Percentiles rank a stretch among this genome's conserved stretches.
Conservation (phyloP, 352 stramenopile genomes). For the Phytopythium chamaehyphon region DNA sequence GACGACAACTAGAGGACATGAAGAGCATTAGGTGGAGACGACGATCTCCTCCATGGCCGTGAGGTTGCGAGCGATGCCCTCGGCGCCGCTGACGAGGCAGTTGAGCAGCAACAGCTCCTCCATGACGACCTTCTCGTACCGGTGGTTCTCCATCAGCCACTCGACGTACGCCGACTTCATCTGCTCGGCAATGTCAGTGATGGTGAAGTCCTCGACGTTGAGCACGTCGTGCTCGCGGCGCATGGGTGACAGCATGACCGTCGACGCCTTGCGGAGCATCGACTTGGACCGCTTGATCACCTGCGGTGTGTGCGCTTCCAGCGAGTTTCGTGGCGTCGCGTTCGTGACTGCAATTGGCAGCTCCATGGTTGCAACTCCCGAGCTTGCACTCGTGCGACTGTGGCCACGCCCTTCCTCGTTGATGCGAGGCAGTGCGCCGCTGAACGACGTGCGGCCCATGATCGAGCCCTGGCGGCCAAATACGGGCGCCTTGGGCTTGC, state of each 20-base stretch:
- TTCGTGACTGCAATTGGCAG: conserved; percentile 6
- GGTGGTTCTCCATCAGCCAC: conserved; percentile 73
- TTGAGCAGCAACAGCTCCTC: conserved; percentile 80
- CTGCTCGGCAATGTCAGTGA: conserved; percentile 55
- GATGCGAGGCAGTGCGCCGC: conserved; percentile 27
- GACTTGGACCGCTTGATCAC: conserved; percentile 30
- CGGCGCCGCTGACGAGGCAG: conserved; percentile 77
- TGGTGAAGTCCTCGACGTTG: conserved; percentile 77
- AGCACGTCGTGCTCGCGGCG: conserved; percentile 74
- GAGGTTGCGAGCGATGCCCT: conserved; percentile 68
- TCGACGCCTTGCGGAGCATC: conserved; percentile 18
- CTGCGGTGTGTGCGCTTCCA: conserved; percentile 29
- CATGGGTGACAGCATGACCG: conserved; percentile 48
- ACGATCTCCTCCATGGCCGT: conserved; percentile 76
- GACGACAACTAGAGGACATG: background rate
- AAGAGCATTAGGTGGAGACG: conserved; percentile 37
- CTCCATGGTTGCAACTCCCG: conserved; percentile 21
- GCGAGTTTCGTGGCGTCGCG: conserved; percentile 8
- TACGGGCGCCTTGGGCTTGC: conserved; percentile 23
- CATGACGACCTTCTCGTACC: conserved; percentile 76
- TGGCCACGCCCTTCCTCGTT: conserved; percentile 19
- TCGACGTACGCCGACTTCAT: conserved; percentile 80
- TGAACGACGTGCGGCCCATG: conserved; percentile 8
- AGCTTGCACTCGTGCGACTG: conserved; percentile 20
- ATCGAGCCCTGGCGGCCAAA: conserved; percentile 12